Conservation (phyloP, 495 filamentous ascomycete species). For the Cairneyella variabilis region DNA sequence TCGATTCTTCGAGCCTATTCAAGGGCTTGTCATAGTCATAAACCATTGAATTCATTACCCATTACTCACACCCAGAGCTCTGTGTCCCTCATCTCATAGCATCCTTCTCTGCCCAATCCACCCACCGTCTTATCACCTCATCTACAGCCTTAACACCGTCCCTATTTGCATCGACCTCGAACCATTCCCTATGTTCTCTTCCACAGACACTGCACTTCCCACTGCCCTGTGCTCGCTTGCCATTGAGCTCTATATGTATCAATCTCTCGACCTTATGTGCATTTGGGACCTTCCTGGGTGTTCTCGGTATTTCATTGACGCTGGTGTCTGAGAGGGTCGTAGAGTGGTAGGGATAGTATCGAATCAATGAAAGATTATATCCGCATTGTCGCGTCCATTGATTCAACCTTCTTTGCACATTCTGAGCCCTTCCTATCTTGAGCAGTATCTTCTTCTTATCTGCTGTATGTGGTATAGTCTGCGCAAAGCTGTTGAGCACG, state of each 20-base stretch:
- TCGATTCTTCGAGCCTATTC: no score
- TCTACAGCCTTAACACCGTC: constrained; percentile 72
- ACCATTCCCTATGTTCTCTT: constrained; percentile 92
- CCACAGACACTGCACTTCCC: constrained; percentile 72
- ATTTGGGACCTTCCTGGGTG: constrained; percentile 73
- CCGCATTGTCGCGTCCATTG: constrained; percentile 93
- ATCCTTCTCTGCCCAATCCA: constrained; percentile 64
- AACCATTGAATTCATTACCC: no score
- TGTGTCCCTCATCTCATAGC: neutral
- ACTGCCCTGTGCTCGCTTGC: constrained; percentile 54
- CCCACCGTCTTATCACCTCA: constrained; percentile 82
- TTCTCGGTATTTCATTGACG: constrained; percentile 27
- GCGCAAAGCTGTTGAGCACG: constrained; percentile 44
- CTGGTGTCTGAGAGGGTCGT: constrained; percentile 37
- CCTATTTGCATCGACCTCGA: constrained; percentile 76
- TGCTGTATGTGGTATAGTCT: neutral
- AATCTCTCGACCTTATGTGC: constrained; percentile 85
- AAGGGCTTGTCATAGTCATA: no score
- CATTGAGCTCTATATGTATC: constrained; percentile 83
- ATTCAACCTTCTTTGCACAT: constrained; percentile 85
- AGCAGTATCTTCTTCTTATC: constrained; percentile 61
- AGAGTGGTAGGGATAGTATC: constrained; percentile 84
- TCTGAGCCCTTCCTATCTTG: constrained; percentile 88
- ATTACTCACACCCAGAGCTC: no score
- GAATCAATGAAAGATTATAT: constrained; percentile 77